These are phyloP conservation scores for Nemania bipapillata DNA, from an alignment of 2,329 filamentous ascomycete species.

Conservation along the genomic window DNA sequence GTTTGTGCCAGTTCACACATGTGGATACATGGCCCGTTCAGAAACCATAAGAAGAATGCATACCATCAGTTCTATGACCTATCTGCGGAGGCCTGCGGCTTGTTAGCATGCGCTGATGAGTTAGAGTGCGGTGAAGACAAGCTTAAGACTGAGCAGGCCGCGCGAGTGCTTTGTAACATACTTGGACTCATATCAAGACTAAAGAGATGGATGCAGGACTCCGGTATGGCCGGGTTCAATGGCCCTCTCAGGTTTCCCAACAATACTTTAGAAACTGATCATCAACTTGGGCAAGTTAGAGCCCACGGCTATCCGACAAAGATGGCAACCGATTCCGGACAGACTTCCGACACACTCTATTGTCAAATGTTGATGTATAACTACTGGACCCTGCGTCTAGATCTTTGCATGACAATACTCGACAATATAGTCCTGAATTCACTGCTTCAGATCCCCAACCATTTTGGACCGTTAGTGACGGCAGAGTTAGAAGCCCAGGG, in stretches of 20 bases:
- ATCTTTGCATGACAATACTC: conserved; percentile 40
- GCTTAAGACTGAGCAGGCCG: not conserved
- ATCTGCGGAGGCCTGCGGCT: conserved; percentile 32
- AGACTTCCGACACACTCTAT: conserved; percentile 37
- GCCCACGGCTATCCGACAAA: conserved; percentile 38
- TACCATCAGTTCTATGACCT: conserved; percentile 41
- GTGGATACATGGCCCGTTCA: conserved; percentile 36
- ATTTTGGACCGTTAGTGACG: conserved; percentile 1
- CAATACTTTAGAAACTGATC: not conserved
- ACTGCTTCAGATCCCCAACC: conserved; percentile 15
- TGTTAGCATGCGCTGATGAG: conserved; percentile 34
- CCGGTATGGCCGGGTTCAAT: conserved; percentile 14
- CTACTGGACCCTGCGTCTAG: conserved; percentile 38
- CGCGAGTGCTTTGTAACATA: conserved; percentile 20
- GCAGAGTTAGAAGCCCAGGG: not conserved
- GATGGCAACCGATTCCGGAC: conserved; percentile 4
- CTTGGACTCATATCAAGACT: conserved; percentile 31
- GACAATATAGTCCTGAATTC: conserved; percentile 30
- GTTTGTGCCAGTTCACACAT: conserved; percentile 36
- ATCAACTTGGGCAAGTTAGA: conserved; percentile 17
- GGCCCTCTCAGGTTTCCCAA: conserved; percentile 27
- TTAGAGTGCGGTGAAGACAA: not conserved
- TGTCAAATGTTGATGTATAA: conserved; percentile 37
- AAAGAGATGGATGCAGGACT: conserved; percentile 24
- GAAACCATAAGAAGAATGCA: conserved; percentile 31